Evolutionary conservation across 495 filamentous ascomycete genomes (phyloP).

Genomic region (Penicillium nucicola): DNA sequence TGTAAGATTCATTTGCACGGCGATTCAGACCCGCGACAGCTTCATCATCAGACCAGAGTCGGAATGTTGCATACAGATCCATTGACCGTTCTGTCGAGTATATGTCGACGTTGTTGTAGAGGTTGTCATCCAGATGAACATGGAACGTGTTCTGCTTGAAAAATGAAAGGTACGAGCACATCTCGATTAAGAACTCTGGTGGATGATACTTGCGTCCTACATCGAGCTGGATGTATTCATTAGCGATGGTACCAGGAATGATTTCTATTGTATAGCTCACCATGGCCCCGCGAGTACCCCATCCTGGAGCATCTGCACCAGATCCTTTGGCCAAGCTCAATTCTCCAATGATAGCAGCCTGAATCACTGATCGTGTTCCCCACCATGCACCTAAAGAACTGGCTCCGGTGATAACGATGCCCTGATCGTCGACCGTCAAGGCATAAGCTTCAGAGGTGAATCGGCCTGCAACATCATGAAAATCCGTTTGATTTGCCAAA

Average conservation of each 20-base stretch:
- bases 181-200: conserved; percentile 46
- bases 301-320: conserved; percentile 45
- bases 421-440: conserved; percentile 30
- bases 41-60: conserved; percentile 29
- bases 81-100: conserved; percentile 35
- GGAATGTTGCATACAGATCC: conserved; percentile 44
- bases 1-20: conserved; percentile 48
- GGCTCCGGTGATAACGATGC: conserved; percentile 45
- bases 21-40: conserved; percentile 42
- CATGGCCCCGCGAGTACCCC: conserved; percentile 47
- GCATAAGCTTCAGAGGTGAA: conserved; percentile 47
- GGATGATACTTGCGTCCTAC: conserved; percentile 50
- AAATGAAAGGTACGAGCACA: conserved; percentile 51
- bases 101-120: conserved; percentile 39
- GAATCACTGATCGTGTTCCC: conserved; percentile 49
- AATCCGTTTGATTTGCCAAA: conserved; percentile 36
- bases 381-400: conserved; percentile 52
- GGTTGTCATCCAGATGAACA: conserved; percentile 50
- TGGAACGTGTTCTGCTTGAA: conserved; percentile 57
- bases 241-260: too few species aligned
- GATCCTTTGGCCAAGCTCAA: conserved; percentile 33
- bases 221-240: conserved; percentile 30
- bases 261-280: conserved; percentile 9
- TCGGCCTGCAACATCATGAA: conserved; percentile 37
- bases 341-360: conserved; percentile 37